Evolutionary conservation across 2,329 filamentous ascomycete species (phyloP).

Genomic region (Mollisiaceae sp.): DNA sequence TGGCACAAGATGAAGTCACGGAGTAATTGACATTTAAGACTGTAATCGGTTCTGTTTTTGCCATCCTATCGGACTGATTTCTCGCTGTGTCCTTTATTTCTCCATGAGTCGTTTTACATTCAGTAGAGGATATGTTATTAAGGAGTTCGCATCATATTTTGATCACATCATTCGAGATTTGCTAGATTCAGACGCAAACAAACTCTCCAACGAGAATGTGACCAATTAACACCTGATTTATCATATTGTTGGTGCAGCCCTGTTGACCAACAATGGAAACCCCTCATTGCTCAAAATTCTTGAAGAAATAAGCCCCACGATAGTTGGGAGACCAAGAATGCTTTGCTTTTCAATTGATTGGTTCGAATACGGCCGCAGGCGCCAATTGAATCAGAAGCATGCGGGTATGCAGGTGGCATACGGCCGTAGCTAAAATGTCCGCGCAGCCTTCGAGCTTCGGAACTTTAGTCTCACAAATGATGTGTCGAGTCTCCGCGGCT

Average conservation of each 20-base stretch:
- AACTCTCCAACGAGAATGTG: neutral
- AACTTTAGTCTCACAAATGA: too few species aligned
- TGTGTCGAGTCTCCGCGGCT: too few species aligned
- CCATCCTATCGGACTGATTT: too few species aligned
- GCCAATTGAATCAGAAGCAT: neutral
- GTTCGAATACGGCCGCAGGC: neutral
- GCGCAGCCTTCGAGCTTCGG: neutral
- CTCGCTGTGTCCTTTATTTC: too few species aligned
- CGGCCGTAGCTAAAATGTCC: neutral
- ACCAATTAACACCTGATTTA: neutral
- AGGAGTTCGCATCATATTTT: too few species aligned
- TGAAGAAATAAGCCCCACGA: neutral
- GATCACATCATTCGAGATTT: too few species aligned
- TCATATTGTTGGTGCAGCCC: neutral
- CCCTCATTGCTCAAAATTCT: neutral
- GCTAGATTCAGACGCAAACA: too few species aligned
- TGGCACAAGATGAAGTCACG: slow-evolving; percentile 16
- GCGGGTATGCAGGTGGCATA: neutral
- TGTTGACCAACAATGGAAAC: neutral
- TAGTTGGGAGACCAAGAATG: neutral
- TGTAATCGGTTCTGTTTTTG: neutral
- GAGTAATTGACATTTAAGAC: neutral
- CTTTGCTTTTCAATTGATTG: neutral
- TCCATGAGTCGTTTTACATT: too few species aligned
- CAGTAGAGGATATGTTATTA: too few species aligned